Evolutionary conservation across 2,329 filamentous ascomycete species (phyloP), one percentile per base, ranked within the genome.

Genomic region (Microsporum canis): DNA sequence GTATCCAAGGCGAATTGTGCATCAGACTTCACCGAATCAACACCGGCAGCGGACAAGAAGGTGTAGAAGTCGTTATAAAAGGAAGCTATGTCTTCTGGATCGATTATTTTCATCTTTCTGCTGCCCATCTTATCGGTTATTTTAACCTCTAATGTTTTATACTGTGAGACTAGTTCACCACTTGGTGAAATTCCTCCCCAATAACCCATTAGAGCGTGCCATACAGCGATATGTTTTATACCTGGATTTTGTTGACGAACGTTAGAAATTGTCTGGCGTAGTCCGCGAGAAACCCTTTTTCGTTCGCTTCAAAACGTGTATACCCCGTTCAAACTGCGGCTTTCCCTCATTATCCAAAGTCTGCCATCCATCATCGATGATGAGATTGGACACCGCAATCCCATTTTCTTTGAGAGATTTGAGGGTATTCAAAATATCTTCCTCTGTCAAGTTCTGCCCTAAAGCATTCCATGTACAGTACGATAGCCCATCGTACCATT

Each of bases 331-430:
- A 65, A 80, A 80, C 65, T 83, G 80, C 0, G 73, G 77, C 12
- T 79, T 73, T 3, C 79, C 81, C 64, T 80, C 76, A 33, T 78
- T 77, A 31, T 85, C 82, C 5, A 95, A 80, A 6, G 87, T 84
- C 73, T 96, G 91, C 94, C 94, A 99, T 68, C 95, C 95, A 70
- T 99, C 94, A 67, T 99, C 94, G 64, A 99, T 95, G 63, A 97
- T 96, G 1, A 99, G 79, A 68, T 86, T 95, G 0, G 85, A 86
- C 53, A 97, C 81, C 47, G 87, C 85, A 68, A 99, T 89, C 0
- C 86, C 82, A 61, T 88, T 81, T 34, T 84, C 78, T 3, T 85
- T 81, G 8, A 99, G 77, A 1, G 82, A 80, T 62, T 90, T 84
- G 0, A 97, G 77, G 1, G 91, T 90, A 45, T 84, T 73, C 10